phyloP scores from a whole-genome alignment of 208 protist genomes.

The Leishmania braziliensis region DNA sequence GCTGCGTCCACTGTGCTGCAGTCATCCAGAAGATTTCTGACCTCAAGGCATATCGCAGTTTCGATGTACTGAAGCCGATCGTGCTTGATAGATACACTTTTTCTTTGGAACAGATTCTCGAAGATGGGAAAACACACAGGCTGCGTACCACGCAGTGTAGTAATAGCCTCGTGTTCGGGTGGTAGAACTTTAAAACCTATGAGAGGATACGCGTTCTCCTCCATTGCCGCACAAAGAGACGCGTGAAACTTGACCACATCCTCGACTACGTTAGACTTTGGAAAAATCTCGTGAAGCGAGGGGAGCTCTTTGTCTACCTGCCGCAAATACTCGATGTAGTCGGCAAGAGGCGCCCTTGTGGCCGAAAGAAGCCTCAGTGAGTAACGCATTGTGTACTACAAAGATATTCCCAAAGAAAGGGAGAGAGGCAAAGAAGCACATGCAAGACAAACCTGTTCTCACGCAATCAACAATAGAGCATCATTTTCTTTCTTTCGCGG shows the following conservation, averaged over 20 bases:
- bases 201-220: conserved; percentile 51
- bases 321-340: conserved; percentile 71
- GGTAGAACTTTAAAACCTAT: conserved; percentile 78
- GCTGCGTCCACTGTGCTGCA: conserved; percentile 23
- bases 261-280: conserved; percentile 37
- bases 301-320: conserved; percentile 63
- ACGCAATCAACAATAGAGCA: neutral
- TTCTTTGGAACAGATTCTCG: conserved; percentile 46
- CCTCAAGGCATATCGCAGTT: conserved; percentile 48
- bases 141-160: conserved; percentile 43
- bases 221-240: conserved; percentile 62
- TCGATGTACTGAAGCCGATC: conserved; percentile 79
- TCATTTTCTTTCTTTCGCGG: neutral
- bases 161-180: conserved; percentile 42
- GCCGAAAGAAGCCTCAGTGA: conserved; percentile 21
- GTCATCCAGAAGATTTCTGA: conserved; percentile 35
- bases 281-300: conserved; percentile 71
- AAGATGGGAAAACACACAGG: conserved; percentile 76
- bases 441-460: neutral
- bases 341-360: conserved; percentile 37
- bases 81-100: conserved; percentile 39
- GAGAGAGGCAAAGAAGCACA: neutral
- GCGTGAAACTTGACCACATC: conserved; percentile 73
- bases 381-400: conserved; percentile 13
- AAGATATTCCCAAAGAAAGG: neutral